phyloP scores from a whole-genome alignment of 441 rosid genomes.

The Omphalea diandra region DNA sequence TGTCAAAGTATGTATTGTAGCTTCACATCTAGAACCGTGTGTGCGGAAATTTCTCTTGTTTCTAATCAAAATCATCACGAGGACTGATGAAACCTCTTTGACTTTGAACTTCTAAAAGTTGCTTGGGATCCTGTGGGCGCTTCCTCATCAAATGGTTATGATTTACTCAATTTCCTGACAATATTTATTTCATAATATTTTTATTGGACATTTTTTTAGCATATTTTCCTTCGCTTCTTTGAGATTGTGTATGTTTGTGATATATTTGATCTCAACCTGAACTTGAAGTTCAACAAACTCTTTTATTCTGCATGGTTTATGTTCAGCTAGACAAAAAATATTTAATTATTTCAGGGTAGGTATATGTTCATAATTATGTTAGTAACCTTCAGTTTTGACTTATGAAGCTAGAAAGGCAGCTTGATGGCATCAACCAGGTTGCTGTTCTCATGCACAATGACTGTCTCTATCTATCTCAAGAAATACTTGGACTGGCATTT shows the following conservation, averaged over 20 bases:
- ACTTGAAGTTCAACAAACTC: conserved; percentile 3
- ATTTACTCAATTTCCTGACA: not conserved
- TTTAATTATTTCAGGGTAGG: not conserved
- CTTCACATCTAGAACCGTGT: not conserved
- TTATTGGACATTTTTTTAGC: not conserved
- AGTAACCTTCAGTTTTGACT: conserved; percentile 34
- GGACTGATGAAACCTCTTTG: not conserved
- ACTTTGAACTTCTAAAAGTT: not conserved
- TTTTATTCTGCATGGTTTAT: conserved; percentile 17
- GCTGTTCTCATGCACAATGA: conserved; percentile 95
- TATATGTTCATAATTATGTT: conserved; percentile 12
- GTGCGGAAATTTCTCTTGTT: not conserved
- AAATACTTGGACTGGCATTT: conserved; percentile 87
- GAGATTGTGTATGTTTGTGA: not conserved
- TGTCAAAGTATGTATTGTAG: not conserved
- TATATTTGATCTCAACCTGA: not conserved
- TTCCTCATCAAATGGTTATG: not conserved
- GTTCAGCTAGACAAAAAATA: not conserved
- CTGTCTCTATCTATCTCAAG: conserved; percentile 79
- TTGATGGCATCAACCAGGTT: conserved; percentile 85
- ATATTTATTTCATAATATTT: not conserved
- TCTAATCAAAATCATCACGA: not conserved
- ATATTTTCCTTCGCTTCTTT: not conserved
- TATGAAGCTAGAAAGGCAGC: conserved; percentile 94
- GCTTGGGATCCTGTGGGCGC: not conserved